Conservation (phyloP, 148 eudicot genomes). For the Rhododendron ovatum region DNA sequence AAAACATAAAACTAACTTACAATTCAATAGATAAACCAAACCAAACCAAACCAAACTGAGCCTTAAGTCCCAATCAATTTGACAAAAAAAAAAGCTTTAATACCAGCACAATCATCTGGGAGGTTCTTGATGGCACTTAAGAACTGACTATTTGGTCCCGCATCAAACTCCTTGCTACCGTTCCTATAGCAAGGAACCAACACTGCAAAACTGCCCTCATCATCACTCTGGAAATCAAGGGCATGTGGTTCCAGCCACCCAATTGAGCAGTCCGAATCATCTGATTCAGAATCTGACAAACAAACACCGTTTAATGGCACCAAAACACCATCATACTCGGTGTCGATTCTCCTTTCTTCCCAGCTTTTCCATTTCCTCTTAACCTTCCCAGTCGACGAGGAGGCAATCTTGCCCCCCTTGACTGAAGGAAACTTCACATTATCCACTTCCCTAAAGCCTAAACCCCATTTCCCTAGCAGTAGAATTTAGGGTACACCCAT, state of each 20-base stretch:
- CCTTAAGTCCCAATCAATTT: neutral
- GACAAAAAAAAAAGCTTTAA: constrained; percentile 11
- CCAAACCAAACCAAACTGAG: neutral
- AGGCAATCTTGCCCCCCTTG: constrained; percentile 32
- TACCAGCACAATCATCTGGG: constrained; percentile 54
- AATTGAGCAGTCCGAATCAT: constrained; percentile 95
- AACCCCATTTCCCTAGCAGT: constrained; percentile 39
- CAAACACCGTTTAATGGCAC: constrained; percentile 88
- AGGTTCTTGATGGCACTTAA: constrained; percentile 45
- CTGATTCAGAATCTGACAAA: constrained; percentile 87
- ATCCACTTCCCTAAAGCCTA: constrained; percentile 44
- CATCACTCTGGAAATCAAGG: constrained; percentile 81
- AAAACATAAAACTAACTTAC: neutral
- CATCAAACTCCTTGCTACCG: constrained; percentile 28
- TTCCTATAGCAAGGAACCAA: constrained; percentile 81
- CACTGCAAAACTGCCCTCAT: constrained; percentile 87
- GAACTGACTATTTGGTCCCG: constrained; percentile 35
- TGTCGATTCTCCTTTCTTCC: constrained; percentile 72
- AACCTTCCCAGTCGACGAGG: constrained; percentile 46
- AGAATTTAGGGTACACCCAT: constrained; percentile 40
- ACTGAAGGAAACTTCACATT: constrained; percentile 40
- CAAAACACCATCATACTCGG: constrained; percentile 72
- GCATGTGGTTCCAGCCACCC: constrained; percentile 97
- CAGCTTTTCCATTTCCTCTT: constrained; percentile 75
- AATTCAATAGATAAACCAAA: neutral